Percentiles rank a stretch among this genome's conserved stretches.
phyloP scores from a whole-genome alignment of 2,329 filamentous ascomycete species.

The Beauveria sp. region DNA sequence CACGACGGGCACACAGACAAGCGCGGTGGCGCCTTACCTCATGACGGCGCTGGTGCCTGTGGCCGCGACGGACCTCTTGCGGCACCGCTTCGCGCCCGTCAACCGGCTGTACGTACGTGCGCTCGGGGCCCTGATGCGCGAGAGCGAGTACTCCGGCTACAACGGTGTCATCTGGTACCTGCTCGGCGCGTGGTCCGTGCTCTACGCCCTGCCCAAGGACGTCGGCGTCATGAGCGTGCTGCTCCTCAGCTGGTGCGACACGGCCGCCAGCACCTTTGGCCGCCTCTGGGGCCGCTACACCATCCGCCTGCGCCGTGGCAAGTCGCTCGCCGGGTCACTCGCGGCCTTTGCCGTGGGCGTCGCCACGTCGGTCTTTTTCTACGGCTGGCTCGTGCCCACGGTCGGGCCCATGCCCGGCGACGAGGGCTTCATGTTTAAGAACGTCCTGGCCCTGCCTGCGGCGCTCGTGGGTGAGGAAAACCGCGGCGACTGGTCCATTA shows the following conservation, averaged over 20 bases:
- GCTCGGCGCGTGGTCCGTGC: conserved; percentile 77
- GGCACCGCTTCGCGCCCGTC: conserved; percentile 72
- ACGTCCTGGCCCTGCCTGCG: conserved; percentile 62
- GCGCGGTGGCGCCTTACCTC: conserved; percentile 74
- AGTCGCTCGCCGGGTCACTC: conserved; percentile 82
- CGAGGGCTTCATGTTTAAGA: conserved; percentile 69
- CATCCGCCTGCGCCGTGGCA: conserved; percentile 73
- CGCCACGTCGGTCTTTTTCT: conserved; percentile 77
- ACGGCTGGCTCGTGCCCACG: conserved; percentile 72
- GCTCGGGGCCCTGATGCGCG: conserved; percentile 89
- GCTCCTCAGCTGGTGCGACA: conserved; percentile 95
- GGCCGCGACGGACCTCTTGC: conserved; percentile 69
- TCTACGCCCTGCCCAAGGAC: conserved; percentile 88
- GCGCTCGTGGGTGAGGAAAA: conserved; percentile 52
- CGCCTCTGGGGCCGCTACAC: conserved; percentile 86
- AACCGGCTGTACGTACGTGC: conserved; percentile 81
- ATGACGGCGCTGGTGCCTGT: conserved; percentile 78
- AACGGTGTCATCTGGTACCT: conserved; percentile 98
- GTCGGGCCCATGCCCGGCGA: conserved; percentile 62
- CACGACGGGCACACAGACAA: conserved; percentile 66
- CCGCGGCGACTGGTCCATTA: conserved; percentile 51
- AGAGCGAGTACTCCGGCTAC: conserved; percentile 88
- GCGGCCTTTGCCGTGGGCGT: conserved; percentile 80
- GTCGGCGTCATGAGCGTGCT: conserved; percentile 83
- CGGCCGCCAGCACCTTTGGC: conserved; percentile 90